Evolutionary conservation across 75 land plant species (phyloP).

Genomic region (Pinus taeda): DNA sequence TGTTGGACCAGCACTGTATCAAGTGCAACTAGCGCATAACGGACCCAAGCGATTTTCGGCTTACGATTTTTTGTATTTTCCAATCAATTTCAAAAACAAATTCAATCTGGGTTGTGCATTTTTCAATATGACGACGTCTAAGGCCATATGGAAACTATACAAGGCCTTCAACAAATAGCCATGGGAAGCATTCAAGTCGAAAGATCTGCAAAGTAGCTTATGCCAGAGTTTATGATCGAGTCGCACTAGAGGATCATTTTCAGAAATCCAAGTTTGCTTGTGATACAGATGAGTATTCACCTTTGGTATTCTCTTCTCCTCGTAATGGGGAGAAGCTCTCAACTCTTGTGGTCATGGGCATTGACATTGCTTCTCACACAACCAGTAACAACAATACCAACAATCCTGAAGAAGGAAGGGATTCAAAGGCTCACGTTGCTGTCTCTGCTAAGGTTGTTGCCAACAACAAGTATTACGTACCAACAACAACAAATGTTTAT

Average conservation of each 20-base stretch:
- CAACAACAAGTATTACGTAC: too few species aligned
- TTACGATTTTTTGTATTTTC: constrained; percentile 94
- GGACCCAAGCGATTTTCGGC: constrained; percentile 47
- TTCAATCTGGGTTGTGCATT: constrained; percentile 99
- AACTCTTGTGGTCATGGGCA: not conserved
- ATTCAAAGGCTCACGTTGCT: too few species aligned
- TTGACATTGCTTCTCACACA: not conserved
- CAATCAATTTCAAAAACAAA: constrained; percentile 98
- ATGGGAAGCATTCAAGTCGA: constrained; percentile 97
- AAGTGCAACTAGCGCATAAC: constrained; percentile 65
- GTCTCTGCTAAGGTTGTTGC: too few species aligned
- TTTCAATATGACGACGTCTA: constrained; percentile 87
- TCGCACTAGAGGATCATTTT: constrained; percentile 55
- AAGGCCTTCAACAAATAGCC: constrained; percentile 76
- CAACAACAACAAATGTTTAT: too few species aligned
- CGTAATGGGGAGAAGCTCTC: constrained; percentile 36
- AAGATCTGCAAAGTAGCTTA: constrained; percentile 96
- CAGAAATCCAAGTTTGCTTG: constrained; percentile 55
- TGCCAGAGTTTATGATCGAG: constrained; percentile 82
- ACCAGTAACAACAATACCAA: too few species aligned
- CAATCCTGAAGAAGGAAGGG: too few species aligned
- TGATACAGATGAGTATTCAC: constrained; percentile 68
- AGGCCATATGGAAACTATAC: constrained; percentile 78
- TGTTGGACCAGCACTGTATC: constrained; percentile 94
- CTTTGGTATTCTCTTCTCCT: constrained; percentile 53